These are phyloP conservation scores for Apiospora sp. DNA, from an alignment of 2,329 filamentous ascomycete genomes.

Conservation along the genomic window DNA sequence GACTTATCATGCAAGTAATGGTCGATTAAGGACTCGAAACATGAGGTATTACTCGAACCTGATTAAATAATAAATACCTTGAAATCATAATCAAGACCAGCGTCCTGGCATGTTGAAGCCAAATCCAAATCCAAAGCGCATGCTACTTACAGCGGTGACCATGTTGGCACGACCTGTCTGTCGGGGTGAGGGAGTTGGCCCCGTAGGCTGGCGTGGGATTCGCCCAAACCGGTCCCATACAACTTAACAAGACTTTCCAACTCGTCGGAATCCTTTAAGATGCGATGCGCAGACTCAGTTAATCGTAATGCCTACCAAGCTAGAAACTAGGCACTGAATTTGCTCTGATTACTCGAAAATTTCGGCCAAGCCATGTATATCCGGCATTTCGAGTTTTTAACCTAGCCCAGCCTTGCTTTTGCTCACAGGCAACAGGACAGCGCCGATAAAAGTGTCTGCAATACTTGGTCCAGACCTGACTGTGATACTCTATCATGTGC, in stretches of 20 bases:
- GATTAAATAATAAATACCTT: no score
- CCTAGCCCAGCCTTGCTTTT: not conserved
- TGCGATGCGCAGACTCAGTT: not conserved
- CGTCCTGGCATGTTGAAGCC: not conserved
- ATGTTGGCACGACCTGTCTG: not conserved
- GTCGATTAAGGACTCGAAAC: not conserved
- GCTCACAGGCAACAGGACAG: not conserved
- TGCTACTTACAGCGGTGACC: not conserved
- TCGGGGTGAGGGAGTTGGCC: not conserved
- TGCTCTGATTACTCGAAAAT: not conserved
- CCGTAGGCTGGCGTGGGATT: conserved; percentile 6
- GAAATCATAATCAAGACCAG: not conserved
- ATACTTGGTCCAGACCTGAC: not conserved
- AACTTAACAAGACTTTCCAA: not conserved
- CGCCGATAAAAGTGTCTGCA: not conserved
- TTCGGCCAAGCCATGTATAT: not conserved
- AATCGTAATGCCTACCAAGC: not conserved
- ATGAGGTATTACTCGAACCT: no score
- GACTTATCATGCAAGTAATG: no score
- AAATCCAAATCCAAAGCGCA: not conserved
- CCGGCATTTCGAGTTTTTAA: not conserved
- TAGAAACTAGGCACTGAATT: not conserved
- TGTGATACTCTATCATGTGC: no score
- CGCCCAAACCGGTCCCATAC: not conserved
- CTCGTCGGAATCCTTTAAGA: not conserved